Conservation (phyloP, 805 yeast species). For the Candida tibetensis region DNA sequence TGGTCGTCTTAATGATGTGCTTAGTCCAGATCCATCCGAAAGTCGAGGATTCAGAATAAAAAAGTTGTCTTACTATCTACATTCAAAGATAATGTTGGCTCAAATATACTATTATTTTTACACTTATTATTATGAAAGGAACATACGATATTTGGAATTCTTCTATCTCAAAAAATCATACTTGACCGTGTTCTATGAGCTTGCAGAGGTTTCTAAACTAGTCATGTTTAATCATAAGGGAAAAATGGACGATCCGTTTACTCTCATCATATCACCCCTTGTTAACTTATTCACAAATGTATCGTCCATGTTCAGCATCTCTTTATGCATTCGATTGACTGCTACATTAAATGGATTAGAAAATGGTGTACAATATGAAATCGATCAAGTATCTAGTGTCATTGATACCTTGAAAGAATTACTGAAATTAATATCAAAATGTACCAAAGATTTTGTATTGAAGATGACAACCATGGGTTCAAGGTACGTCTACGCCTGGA, state of each 20-base stretch:
- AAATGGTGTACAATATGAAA: not conserved
- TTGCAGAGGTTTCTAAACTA: constrained; percentile 6
- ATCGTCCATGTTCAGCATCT: constrained; percentile 6
- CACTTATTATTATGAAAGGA: constrained; percentile 16
- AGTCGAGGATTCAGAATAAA: constrained; percentile 11
- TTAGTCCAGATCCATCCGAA: not conserved
- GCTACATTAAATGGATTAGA: not conserved
- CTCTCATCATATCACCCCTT: constrained; percentile 7
- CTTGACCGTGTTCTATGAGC: constrained; percentile 13
- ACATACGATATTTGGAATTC: constrained; percentile 12
- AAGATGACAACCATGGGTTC: constrained; percentile 1
- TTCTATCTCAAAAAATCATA: constrained; percentile 17
- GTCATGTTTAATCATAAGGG: not conserved
- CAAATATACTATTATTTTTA: constrained; percentile 17
- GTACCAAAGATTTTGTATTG: constrained; percentile 1
- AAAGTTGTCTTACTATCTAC: constrained; percentile 9
- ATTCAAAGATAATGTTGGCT: constrained; percentile 13
- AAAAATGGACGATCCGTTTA: constrained; percentile 3
- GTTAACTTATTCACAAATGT: constrained; percentile 3
- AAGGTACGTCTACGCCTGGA: constrained; percentile 11
- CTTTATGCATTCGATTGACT: constrained; percentile 6
- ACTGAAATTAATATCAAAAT: not conserved
- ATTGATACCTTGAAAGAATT: not conserved
- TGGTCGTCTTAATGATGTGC: constrained; percentile 13
- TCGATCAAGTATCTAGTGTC: not conserved